These are phyloP conservation scores for Teratosphaeria zuluensis DNA, from an alignment of 2,329 filamentous ascomycete genomes.

Conservation along the genomic window DNA sequence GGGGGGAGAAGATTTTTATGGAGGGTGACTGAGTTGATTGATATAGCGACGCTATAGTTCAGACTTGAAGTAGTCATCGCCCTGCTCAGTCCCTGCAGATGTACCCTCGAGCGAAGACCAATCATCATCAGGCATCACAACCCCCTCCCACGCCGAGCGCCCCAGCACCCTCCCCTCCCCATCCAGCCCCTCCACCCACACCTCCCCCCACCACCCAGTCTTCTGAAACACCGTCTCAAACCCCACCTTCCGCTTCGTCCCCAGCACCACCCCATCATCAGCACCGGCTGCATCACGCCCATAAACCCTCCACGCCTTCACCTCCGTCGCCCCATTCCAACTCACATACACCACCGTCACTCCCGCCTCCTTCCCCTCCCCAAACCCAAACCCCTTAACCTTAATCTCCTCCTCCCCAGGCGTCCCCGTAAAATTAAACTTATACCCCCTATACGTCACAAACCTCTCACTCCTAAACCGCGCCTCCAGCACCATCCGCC, in stretches of 20 bases:
- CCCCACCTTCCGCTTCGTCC: neutral
- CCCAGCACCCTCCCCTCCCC: neutral
- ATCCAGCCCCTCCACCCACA: neutral
- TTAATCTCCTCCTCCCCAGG: neutral
- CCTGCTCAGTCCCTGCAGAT: too few species aligned
- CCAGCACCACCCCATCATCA: neutral
- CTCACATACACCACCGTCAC: constrained; percentile 1
- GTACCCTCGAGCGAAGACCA: neutral
- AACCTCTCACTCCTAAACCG: neutral
- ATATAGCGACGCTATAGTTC: too few species aligned
- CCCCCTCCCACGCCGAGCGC: neutral
- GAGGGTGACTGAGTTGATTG: too few species aligned
- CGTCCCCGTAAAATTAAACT: neutral
- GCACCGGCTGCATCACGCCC: neutral
- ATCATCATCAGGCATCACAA: neutral
- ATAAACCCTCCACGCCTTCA: neutral
- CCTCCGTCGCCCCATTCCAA: constrained; percentile 3
- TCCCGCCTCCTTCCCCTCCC: neutral
- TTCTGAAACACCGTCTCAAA: neutral
- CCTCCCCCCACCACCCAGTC: neutral
- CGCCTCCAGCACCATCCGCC: neutral
- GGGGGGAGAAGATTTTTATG: too few species aligned
- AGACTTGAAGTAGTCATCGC: neutral
- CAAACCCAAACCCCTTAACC: neutral
- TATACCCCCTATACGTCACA: neutral